Conservation (phyloP, 768 basidiomycete genomes). For the Mycena polygramma region DNA sequence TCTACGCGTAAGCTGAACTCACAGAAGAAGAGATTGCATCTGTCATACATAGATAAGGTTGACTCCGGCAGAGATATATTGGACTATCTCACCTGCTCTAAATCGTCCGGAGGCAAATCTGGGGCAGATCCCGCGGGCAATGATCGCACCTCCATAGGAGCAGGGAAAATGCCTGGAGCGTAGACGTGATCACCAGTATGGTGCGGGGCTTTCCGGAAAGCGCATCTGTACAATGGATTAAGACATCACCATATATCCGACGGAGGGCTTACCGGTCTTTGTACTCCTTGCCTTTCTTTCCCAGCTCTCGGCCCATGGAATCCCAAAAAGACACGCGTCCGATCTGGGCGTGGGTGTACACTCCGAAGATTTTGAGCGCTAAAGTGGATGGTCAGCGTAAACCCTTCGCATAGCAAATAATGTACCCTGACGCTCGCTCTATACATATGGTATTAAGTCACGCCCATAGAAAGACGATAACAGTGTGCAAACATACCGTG, state of each 20-base stretch:
- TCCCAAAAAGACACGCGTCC: slow-evolving; percentile 60
- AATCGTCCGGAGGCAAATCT: slow-evolving; percentile 57
- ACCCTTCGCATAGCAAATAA: background rate
- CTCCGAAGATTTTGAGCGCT: slow-evolving; percentile 65
- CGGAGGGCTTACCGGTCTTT: slow-evolving; percentile 54
- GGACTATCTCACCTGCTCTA: slow-evolving; percentile 56
- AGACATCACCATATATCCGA: background rate
- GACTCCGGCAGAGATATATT: slow-evolving; percentile 2
- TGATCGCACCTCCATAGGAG: slow-evolving; percentile 45
- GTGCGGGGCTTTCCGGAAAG: slow-evolving; percentile 52
- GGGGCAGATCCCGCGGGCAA: slow-evolving; percentile 41
- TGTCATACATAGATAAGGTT: slow-evolving; percentile 39
- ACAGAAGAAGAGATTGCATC: slow-evolving; percentile 75
- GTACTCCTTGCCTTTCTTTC: slow-evolving; percentile 65
- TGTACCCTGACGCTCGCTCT: slow-evolving; percentile 42
- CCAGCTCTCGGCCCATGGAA: slow-evolving; percentile 56
- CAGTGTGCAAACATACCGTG: slow-evolving; percentile 39
- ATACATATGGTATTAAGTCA: background rate
- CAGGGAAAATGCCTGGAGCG: slow-evolving; percentile 66
- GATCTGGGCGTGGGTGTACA: slow-evolving; percentile 63
- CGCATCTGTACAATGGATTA: slow-evolving; percentile 53
- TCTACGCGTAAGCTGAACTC: slow-evolving; percentile 34
- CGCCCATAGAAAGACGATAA: background rate
- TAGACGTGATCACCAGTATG: slow-evolving; percentile 58
- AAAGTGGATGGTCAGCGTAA: background rate